Evolutionary conservation across 345 rosid species (phyloP), one percentile per base, ranked within the genome.

Genomic region (Corchorus olitorius): DNA sequence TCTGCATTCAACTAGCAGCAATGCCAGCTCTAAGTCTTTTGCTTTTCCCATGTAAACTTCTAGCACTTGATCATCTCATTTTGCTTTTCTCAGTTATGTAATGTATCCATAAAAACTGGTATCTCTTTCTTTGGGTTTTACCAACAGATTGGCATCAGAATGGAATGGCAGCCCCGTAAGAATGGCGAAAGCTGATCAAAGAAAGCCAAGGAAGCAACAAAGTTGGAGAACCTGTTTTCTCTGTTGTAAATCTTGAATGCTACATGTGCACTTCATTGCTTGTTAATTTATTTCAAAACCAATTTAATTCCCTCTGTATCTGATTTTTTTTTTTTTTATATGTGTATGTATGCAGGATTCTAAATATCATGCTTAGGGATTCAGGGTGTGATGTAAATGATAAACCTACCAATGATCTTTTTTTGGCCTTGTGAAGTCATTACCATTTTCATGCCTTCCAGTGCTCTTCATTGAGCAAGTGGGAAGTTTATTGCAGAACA

Each of bases 161-260:
- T 84, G 89, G 89, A 79, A 43, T 43, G 81, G 86, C 68, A 87
- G 89, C 73, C 89, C 87, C 0, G 86, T 77, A 35, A 81, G 85
- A 75, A 84, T 84, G 89, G 79, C 2, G 66, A 68, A 77, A 56
- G 71, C 84, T 20, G 79, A 84, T 55, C 59, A 61, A 75, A 71
- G 60, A 56, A 65, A 19, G 39, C 20, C 58, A 0, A 66, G 73
- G 56, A 84, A 77, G 79, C 78, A 45, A 34, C 75, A 59, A 74
- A 70, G 75, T 12, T 79, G 89, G 86, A 81, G 56, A 68, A 74
- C 14, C 15, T 72, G 77, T 58, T 60, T 87, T 64, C 77, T 79
- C 49, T 87, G 89, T 68, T 81, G 80, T 77, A 77, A 74, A 81
- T 86, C 80, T 77, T 83, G 79, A 83, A 52, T 15, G 41, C 35